phyloP scores from a whole-genome alignment of 2,329 filamentous ascomycete genomes.

The Alternaria triticina region DNA sequence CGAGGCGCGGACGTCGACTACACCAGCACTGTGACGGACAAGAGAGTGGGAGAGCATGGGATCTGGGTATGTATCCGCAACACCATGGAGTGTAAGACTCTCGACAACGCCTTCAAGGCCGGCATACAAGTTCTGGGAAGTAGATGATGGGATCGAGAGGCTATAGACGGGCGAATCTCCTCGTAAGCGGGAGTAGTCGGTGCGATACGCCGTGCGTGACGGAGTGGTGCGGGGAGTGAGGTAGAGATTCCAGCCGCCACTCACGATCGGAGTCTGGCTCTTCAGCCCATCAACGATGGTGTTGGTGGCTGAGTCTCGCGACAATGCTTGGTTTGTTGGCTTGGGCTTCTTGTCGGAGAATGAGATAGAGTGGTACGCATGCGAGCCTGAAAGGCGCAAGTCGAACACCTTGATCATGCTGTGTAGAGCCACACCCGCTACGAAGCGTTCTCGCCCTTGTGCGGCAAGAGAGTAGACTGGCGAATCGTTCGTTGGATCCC shows the following conservation, averaged over 20 bases:
- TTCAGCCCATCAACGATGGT: constrained; percentile 15
- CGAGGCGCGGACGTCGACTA: constrained; percentile 33
- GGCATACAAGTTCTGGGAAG: constrained; percentile 55
- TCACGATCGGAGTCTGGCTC: constrained; percentile 1
- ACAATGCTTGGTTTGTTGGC: background rate
- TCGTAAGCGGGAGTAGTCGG: constrained; percentile 23
- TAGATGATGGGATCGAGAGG: constrained; percentile 54
- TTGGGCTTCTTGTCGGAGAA: constrained; percentile 6
- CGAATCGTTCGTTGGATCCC: constrained; percentile 63
- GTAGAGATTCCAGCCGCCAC: constrained; percentile 55
- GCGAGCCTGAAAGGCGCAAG: constrained; percentile 58
- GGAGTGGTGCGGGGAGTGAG: constrained; percentile 47
- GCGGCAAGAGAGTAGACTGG: constrained; percentile 65
- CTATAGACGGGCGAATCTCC: constrained; percentile 55
- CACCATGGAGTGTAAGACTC: constrained; percentile 52
- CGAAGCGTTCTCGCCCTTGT: constrained; percentile 62
- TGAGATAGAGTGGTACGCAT: constrained; percentile 47
- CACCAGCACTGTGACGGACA: constrained; percentile 3
- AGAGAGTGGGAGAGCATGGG: constrained; percentile 39
- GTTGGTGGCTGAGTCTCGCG: constrained; percentile 22
- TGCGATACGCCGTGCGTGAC: constrained; percentile 18
- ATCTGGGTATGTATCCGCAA: constrained; percentile 54
- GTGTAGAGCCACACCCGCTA: constrained; percentile 64
- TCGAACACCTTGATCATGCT: constrained; percentile 68
- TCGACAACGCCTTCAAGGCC: constrained; percentile 56